Evolutionary conservation across 305 asterid species (phyloP), one percentile per base, ranked within the genome.

Genomic region (Ajuga reptans): DNA sequence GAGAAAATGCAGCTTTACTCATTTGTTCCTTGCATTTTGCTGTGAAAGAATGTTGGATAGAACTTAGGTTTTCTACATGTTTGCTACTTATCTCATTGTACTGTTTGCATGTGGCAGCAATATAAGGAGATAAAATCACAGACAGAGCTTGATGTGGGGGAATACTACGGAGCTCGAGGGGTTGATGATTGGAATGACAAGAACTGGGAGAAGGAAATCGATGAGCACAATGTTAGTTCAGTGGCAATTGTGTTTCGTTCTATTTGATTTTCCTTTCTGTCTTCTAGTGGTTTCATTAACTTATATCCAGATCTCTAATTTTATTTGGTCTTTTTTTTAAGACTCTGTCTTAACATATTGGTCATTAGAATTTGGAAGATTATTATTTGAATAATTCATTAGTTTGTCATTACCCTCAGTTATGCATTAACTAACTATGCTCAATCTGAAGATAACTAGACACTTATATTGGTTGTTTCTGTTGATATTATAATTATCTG

Each of bases 121-220:
- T 84, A 56, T 59, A 78, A 87, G 83, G 94, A 80, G 75, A 85
- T 92, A 72, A 83, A 78, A 76, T 65, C 66, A 8, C 86, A 70
- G 34, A 81, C 95, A 3, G 77, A 74, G 72, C 95, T 92, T 80
- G 64, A 34, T 18, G 97, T 90, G 73, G 91, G 75, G 69, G 89
- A 86, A 69, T 86, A 83, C 77, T 92, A 69, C 71, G 98, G 97
- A 56, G 89, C 90, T 59, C 86, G 73, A 75, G 95, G 96, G 50
- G 82, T 90, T 60, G 96, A 92, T 71, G 81, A 31, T 15, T 92
- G 98, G 98, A 71, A 81, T 67, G 68, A 52, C 37, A 64, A 80
- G 75, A 62, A 52, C 3, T 92, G 98, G 96, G 83, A 82, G 75
- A 84, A 78, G 70, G 92, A 84, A 82, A 70, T 78, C 73, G 72